Base-by-base conservation (phyloP, 2,329 filamentous ascomycete species). In the Epichloe scottii region DNA sequence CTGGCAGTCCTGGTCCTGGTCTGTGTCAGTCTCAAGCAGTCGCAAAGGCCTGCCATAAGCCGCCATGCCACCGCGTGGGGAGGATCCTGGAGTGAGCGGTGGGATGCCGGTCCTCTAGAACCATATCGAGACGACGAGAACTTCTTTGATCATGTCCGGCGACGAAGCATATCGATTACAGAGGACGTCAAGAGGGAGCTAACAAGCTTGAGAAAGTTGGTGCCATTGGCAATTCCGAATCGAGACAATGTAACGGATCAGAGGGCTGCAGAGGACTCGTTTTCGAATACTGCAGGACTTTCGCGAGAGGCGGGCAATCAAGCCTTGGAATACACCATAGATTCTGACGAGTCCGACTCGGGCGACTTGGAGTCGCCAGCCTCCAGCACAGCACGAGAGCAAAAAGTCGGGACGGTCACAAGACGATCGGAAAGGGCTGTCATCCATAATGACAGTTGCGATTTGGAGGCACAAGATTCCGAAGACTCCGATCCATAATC, bases 1-100 rank as follows among this genome's bases (percentile, higher is more conserved):
- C 57, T 70, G 15, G 59, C 59, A 21, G 52, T 64, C n/a, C 49
- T 68, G 23, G 58, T 69, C 39, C 60, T 63, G 42, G 53, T 63
- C 43, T 62, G 60, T 33, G 53, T 61, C 21, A 56, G 57, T 7
- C 50, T 59, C 26, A 59, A 57, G 34, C 49, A 56, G n/a, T 48
- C 55, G 14, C 45, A 21, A 10, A 12, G 6, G 26, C 51, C 44
- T 17, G 19, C 26, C 37, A 37, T n/a, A 48, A 48, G 11, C 42
- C 39, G 39, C 34, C 30, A 47, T 33, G 19, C 48, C 34, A 57
- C 53, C n/a, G 46, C 54, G 44, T 60, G 55, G 57, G 55, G 54
- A 48, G 50, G 38, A 38, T 50, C 42, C 38, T 57, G 52, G 52
- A 54, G 39, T 33, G 55, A 54, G 37, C 43, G 53, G 15, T 51